A percentile compares a stretch with the other conserved stretches of the same genome.
phyloP scores from a whole-genome alignment of 164 flowering plant genomes.

The grape (Vitis vinifera) region DNA sequence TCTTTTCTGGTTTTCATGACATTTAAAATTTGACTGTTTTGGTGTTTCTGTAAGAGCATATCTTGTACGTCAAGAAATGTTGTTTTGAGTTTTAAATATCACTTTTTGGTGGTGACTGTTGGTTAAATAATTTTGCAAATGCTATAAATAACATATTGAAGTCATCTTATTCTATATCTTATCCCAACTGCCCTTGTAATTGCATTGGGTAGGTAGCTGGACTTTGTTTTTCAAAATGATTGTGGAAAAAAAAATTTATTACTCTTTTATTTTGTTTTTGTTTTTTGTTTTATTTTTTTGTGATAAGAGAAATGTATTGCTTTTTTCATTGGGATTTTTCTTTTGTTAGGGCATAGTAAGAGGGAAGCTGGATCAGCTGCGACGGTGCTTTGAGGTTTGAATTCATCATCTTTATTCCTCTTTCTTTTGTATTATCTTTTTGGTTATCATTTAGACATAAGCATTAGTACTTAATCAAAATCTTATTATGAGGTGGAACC shows the following conservation, averaged over 20 bases:
- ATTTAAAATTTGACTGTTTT: background rate
- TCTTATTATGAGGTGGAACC: background rate
- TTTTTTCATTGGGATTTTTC: constrained; percentile 2
- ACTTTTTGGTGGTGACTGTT: background rate
- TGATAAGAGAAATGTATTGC: background rate
- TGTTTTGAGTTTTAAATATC: background rate
- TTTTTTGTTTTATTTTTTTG: background rate
- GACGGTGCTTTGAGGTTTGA: constrained; percentile 91
- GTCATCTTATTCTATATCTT: background rate
- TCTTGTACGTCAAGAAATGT: background rate
- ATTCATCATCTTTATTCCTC: constrained; percentile 3
- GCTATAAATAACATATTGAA: background rate
- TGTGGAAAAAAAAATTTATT: no score
- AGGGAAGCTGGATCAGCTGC: constrained; percentile 94
- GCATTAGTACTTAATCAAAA: background rate
- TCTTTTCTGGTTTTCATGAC: background rate
- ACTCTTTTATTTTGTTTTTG: no score
- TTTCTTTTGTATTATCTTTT: background rate
- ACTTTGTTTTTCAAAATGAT: no score
- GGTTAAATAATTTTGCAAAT: no score
- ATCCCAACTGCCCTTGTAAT: background rate
- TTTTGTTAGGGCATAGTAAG: constrained; percentile 79
- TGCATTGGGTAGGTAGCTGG: background rate
- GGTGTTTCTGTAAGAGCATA: background rate
- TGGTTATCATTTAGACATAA: background rate